phyloP scores from a whole-genome alignment of 2,329 filamentous ascomycete genomes.

The Fusarium siculi region DNA sequence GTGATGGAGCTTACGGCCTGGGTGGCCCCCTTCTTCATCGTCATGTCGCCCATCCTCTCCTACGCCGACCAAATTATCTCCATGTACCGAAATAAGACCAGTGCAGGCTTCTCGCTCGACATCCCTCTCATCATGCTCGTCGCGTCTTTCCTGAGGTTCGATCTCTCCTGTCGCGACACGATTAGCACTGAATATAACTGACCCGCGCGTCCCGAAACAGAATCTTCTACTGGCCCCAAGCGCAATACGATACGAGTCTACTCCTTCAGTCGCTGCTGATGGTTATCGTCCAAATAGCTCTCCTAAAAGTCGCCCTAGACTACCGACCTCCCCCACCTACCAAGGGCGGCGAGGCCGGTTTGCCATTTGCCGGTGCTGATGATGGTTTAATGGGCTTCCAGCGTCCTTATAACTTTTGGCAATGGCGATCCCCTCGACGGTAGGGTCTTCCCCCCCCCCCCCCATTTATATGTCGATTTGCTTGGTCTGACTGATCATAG shows the following conservation, averaged over 20 bases:
- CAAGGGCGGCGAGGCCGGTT: constrained; percentile 68
- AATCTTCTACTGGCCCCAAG: constrained; percentile 77
- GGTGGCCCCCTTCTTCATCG: constrained; percentile 71
- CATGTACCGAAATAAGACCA: constrained; percentile 72
- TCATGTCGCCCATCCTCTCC: constrained; percentile 71
- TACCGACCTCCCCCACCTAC: constrained; percentile 69
- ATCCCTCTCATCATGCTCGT: constrained; percentile 79
- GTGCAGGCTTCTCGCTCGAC: constrained; percentile 75
- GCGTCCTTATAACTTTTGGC: constrained; percentile 83
- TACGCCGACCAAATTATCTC: constrained; percentile 74
- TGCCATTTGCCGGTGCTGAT: constrained; percentile 69
- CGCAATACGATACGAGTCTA: constrained; percentile 71
- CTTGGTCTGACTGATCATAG: constrained; percentile 49
- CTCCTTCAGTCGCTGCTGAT: constrained; percentile 74
- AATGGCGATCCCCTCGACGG: constrained; percentile 78
- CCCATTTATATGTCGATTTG: background rate
- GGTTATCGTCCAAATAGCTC: constrained; percentile 69
- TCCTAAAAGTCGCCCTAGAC: constrained; percentile 76
- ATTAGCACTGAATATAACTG: constrained; percentile 18
- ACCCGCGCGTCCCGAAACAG: constrained; percentile 51
- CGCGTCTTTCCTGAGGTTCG: constrained; percentile 72
- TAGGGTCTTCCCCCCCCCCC: constrained; percentile 50
- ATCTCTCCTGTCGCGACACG: background rate
- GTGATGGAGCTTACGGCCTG: constrained; percentile 57
- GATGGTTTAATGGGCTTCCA: constrained; percentile 53